Percentiles rank a stretch among this genome's conserved stretches.
phyloP scores from a whole-genome alignment of 345 rosid genomes.

The Cardamine resedifolia region DNA sequence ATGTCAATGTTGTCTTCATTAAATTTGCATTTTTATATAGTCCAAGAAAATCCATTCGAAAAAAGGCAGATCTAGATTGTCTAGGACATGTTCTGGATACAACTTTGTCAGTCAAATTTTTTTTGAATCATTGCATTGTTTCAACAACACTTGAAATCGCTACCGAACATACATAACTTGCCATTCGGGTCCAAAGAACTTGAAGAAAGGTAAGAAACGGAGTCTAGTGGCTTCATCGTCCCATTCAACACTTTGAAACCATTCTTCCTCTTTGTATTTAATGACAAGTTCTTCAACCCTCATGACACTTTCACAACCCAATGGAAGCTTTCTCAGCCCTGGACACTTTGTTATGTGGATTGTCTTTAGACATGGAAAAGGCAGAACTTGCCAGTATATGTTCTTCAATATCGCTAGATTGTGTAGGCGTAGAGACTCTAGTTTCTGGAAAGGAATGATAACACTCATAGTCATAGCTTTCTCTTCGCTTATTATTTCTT shows the following conservation, averaged over 20 bases:
- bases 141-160: neutral
- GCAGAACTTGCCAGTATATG: constrained; percentile 1
- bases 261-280: neutral
- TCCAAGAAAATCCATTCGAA: too few species aligned
- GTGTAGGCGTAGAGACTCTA: neutral
- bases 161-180: neutral
- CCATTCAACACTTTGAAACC: constrained; percentile 11
- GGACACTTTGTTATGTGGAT: neutral
- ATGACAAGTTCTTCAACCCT: neutral
- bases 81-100: neutral
- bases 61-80: too few species aligned
- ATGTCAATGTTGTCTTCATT: neutral
- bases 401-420: neutral
- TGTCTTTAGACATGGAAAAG: neutral
- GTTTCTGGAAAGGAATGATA: constrained; percentile 11
- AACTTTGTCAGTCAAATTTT: neutral
- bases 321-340: constrained; percentile 24
- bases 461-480: neutral
- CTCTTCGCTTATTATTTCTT: neutral
- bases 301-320: neutral
- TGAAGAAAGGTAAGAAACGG: constrained; percentile 15
- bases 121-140: neutral
- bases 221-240: constrained; percentile 17
- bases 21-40: too few species aligned
- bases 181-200: constrained; percentile 9